Conservation (phyloP, 2,329 filamentous ascomycete genomes). For the Trichoderma hamatum region DNA sequence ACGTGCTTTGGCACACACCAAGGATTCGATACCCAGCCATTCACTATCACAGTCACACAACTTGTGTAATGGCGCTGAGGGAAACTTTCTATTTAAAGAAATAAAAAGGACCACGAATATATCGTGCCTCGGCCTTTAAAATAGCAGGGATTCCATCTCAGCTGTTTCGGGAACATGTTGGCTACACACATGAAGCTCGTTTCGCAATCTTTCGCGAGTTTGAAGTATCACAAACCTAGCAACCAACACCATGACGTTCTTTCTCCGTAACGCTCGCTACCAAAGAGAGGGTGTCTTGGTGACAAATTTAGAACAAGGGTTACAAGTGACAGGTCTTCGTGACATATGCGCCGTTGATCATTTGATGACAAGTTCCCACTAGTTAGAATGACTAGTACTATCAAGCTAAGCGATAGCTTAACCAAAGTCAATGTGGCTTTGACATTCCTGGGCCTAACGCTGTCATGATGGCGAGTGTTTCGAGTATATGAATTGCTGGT, state of each 20-base stretch:
- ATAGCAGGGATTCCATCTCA: constrained; percentile 1
- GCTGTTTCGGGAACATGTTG: background rate
- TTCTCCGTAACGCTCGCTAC: background rate
- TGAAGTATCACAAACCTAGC: background rate
- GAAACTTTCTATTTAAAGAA: background rate
- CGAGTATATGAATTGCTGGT: background rate
- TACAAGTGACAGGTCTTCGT: background rate
- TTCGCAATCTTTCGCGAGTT: background rate
- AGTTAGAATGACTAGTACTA: background rate
- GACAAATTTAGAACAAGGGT: background rate
- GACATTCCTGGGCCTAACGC: background rate
- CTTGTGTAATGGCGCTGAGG: background rate
- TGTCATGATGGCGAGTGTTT: background rate
- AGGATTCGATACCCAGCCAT: background rate
- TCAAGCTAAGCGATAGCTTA: background rate
- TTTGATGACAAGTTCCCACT: background rate
- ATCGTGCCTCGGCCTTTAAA: background rate
- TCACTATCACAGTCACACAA: constrained; percentile 16
- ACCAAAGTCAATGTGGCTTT: background rate
- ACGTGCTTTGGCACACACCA: background rate
- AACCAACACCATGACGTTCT: background rate
- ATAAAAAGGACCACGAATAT: background rate
- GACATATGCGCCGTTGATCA: background rate
- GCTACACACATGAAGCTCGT: background rate
- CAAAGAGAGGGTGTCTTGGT: background rate